These are phyloP conservation scores for Aspergillus latus DNA, from an alignment of 2,329 filamentous ascomycete species.

Conservation along the genomic window DNA sequence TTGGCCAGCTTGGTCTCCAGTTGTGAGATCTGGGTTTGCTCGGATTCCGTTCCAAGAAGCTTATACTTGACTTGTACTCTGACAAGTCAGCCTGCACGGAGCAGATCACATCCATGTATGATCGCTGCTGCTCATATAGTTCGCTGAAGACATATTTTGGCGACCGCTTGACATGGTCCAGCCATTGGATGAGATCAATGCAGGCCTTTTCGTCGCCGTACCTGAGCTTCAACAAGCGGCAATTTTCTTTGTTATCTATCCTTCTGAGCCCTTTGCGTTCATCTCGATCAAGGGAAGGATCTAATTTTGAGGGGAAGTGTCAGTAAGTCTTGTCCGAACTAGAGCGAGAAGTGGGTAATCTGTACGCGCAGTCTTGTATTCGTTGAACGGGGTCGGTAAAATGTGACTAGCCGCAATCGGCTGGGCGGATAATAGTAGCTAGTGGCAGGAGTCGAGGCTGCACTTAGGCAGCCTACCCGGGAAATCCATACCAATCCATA, in stretches of 20 bases:
- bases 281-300: not conserved
- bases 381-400: not conserved
- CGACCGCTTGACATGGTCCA: not conserved
- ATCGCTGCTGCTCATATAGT: not conserved
- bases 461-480: not conserved
- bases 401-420: not conserved
- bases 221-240: not conserved
- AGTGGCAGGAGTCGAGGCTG: not conserved
- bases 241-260: not conserved
- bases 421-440: not conserved
- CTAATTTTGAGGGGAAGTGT: not conserved
- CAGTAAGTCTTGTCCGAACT: not conserved
- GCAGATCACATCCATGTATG: not conserved
- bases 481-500: not conserved
- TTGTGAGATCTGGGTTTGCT: not conserved
- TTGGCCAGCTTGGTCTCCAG: not conserved
- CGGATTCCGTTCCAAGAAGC: not conserved
- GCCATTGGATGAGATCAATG: not conserved
- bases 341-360: not conserved
- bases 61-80: not conserved
- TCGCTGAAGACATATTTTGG: not conserved
- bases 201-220: not conserved
- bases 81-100: not conserved
- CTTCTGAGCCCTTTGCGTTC: not conserved
- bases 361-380: not conserved